A percentile compares a stretch with the other conserved stretches of the same genome.
phyloP scores from a whole-genome alignment of 805 yeast genomes.

The Candida boleticola region DNA sequence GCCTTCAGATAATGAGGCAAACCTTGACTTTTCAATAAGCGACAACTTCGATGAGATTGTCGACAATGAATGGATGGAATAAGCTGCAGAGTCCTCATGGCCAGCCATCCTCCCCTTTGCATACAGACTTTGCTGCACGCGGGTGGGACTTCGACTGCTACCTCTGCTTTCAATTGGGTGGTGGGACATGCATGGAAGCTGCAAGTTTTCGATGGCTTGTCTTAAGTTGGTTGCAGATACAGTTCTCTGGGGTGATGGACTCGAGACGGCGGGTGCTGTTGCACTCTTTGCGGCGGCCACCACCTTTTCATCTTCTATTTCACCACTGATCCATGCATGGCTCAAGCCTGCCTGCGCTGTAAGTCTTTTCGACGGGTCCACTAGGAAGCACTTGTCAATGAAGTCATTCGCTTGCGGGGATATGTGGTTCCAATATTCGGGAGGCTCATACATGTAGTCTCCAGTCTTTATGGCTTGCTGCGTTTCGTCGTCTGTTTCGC shows the following conservation, averaged over 20 bases:
- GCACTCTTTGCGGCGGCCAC: no score
- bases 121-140: no score
- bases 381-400: constrained; percentile 49
- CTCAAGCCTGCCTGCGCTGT: constrained; percentile 42
- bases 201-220: not conserved
- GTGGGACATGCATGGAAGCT: not conserved
- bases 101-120: no score
- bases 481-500: constrained; percentile 69
- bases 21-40: constrained; percentile 13
- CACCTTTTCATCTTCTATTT: no score
- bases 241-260: not conserved
- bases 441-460: constrained; percentile 65
- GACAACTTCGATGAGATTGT: constrained; percentile 11
- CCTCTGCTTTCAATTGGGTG: no score
- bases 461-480: constrained; percentile 56
- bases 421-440: constrained; percentile 52
- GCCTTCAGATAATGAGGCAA: constrained; percentile 11
- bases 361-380: constrained; percentile 45
- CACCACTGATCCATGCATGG: no score
- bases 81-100: not conserved
- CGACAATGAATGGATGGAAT: constrained; percentile 3
- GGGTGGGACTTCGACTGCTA: no score
- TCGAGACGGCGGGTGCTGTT: not conserved
- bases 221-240: not conserved
- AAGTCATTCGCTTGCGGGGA: constrained; percentile 57